Evolutionary conservation across 768 basidiomycete genomes (phyloP).

Genomic region (Pisolithus orientalis): DNA sequence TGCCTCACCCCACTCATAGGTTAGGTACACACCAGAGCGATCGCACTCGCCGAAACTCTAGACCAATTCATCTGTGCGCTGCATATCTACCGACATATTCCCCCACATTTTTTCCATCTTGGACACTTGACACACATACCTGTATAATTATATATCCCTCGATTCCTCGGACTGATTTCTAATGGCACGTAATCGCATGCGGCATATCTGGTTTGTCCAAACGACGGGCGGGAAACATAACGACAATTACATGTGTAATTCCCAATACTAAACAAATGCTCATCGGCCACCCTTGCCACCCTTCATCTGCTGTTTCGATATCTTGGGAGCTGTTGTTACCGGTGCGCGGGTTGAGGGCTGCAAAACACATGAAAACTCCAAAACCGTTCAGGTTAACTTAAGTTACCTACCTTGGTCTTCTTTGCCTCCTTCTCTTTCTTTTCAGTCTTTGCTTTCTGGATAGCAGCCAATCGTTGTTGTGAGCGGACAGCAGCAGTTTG

Average conservation of each 20-base stretch:
- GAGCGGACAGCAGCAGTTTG: constrained; percentile 82
- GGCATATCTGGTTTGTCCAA: constrained; percentile 9
- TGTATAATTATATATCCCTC: too few species aligned
- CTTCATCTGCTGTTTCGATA: constrained; percentile 96
- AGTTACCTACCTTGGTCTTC: constrained; percentile 67
- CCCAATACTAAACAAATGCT: constrained; percentile 16
- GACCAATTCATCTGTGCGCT: background rate
- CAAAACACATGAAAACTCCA: constrained; percentile 7
- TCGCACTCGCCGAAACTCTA: constrained; percentile 14
- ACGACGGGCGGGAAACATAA: constrained; percentile 11
- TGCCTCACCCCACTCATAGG: constrained; percentile 27
- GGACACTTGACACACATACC: background rate
- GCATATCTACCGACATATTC: background rate
- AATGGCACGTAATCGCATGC: background rate
- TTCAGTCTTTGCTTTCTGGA: constrained; percentile 90
- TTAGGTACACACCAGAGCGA: constrained; percentile 50
- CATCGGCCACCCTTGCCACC: constrained; percentile 76
- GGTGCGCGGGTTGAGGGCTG: constrained; percentile 49
- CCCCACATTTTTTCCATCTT: background rate
- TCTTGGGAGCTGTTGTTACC: constrained; percentile 64
- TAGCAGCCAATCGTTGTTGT: constrained; percentile 78
- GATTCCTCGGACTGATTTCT: too few species aligned
- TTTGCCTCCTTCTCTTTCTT: constrained; percentile 95
- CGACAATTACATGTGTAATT: constrained; percentile 14
- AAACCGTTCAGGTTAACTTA: background rate